Base-by-base conservation (phyloP, 192 early-diverging fungal species). In the Entomortierella beljakovae region DNA sequence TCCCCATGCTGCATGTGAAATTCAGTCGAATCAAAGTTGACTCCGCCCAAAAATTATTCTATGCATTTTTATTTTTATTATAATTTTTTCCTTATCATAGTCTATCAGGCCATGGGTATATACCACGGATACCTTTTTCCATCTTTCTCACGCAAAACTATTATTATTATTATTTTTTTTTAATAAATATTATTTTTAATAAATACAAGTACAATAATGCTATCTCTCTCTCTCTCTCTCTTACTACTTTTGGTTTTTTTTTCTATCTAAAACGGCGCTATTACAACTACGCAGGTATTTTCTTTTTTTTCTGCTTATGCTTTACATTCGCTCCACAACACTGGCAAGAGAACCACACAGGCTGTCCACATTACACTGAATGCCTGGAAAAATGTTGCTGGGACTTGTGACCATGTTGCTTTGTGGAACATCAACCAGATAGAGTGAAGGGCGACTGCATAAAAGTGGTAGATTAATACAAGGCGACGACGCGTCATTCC, bases 401-500 rank as follows among this genome's bases (percentile, higher is more conserved):
- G 88, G 9, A 83, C 75, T 38, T 84, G 66, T 0, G 61, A 71
- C 85, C 89, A 71, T 49, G 74, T 72, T 57, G 73, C 64, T 71
- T 84, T 32, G 74, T 73, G 69, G 82, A 89, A 80, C 81, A 89
- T 60, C 79, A 68, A 42, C 71, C 88, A 71, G 71, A 92, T 80
- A 64, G 87, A 58, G 79, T 93, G 89, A 7, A 93, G 61, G 0
- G 97, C 98, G 25, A 98, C 97, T 20, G 90, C 87, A 84, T 98
- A 98, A 74, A 99, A 99, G 82, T 98, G 97, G 68, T 88, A 89
- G 0, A 97, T 60, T 6, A 98, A 87, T 11, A 96, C 84, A 48
- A 87, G 40, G 9, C 97, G 96, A 42, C 85, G 87, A 26, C 90
- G 90, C 13, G 90, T 77, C 29, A 98, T 81, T 8, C 95, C 95